Percentiles rank a stretch among this genome's conserved stretches.
Conservation (phyloP, 257 asterid species). For the Solanum gandarillasii region DNA sequence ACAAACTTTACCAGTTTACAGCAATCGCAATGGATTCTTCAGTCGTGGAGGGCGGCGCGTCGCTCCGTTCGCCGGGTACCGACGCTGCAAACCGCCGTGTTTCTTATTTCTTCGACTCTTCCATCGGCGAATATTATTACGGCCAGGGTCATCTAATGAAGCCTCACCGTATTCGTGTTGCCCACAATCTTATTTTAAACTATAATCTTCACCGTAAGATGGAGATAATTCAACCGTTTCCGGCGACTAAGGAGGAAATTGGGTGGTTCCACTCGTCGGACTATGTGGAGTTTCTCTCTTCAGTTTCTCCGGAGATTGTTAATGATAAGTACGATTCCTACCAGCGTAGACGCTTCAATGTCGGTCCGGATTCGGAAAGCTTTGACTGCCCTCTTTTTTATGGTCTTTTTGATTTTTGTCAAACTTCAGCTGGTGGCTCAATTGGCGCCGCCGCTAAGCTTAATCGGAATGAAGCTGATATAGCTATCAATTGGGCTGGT, state of each 20-base stretch:
- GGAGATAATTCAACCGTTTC: slow-evolving; percentile 57
- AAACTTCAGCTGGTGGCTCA: slow-evolving; percentile 77
- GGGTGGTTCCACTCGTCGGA: slow-evolving; percentile 58
- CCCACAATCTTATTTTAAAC: slow-evolving; percentile 59
- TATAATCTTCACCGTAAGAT: slow-evolving; percentile 57
- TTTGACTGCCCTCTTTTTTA: slow-evolving; percentile 64
- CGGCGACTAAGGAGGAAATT: slow-evolving; percentile 43
- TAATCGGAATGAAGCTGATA: slow-evolving; percentile 58
- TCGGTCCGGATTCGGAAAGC: slow-evolving; percentile 57
- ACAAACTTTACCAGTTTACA: not conserved
- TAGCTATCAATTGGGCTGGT: slow-evolving; percentile 94
- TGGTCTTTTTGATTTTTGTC: slow-evolving; percentile 59
- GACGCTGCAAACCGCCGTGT: slow-evolving; percentile 74
- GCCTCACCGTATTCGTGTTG: slow-evolving; percentile 76
- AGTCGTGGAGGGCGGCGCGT: slow-evolving; percentile 28
- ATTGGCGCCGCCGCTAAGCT: slow-evolving; percentile 79
- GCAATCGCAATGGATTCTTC: slow-evolving; percentile 21
- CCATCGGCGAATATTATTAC: slow-evolving; percentile 61
- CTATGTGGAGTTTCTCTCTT: slow-evolving; percentile 53
- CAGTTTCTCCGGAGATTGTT: slow-evolving; percentile 46
- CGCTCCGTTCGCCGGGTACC: slow-evolving; percentile 52
- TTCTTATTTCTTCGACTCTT: slow-evolving; percentile 67
- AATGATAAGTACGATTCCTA: slow-evolving; percentile 27
- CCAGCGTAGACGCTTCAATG: slow-evolving; percentile 53
- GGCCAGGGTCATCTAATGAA: slow-evolving; percentile 84